phyloP scores from a whole-genome alignment of 2,329 filamentous ascomycete genomes.

The Remersonia thermophila region DNA sequence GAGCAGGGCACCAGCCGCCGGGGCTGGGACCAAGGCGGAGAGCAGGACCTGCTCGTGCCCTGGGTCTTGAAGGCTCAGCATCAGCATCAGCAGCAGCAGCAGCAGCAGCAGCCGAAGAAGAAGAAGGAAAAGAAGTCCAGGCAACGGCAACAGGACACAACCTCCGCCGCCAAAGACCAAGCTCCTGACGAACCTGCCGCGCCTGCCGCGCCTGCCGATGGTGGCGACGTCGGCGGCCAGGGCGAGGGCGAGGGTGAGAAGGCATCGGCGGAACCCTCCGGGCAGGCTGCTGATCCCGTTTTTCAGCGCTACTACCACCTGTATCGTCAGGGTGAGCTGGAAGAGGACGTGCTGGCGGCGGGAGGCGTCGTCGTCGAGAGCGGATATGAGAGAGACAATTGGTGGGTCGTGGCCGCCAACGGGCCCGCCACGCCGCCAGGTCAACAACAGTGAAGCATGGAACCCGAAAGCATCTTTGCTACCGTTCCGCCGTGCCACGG shows the following conservation, averaged over 20 bases:
- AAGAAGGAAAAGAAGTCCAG: slow-evolving; percentile 14
- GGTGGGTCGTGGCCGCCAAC: slow-evolving; percentile 63
- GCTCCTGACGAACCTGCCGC: slow-evolving; percentile 1
- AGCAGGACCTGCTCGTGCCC: slow-evolving; percentile 89
- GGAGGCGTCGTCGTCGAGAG: slow-evolving; percentile 65
- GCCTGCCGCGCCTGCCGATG: background rate
- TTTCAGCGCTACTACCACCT: slow-evolving; percentile 93
- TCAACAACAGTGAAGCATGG: slow-evolving; percentile 5
- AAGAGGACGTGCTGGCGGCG: slow-evolving; percentile 60
- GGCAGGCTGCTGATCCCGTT: slow-evolving; percentile 26
- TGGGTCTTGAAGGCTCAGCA: slow-evolving; percentile 57
- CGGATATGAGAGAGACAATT: slow-evolving; percentile 96
- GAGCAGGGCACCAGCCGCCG: slow-evolving; percentile 79
- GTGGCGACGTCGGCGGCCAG: no score
- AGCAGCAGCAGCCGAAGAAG: slow-evolving; percentile 24
- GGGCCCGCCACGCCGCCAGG: slow-evolving; percentile 4
- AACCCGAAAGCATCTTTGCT: background rate
- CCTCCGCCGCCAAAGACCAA: background rate
- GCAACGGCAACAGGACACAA: no score
- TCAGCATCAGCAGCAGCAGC: slow-evolving; percentile 12
- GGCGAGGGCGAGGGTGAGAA: no score
- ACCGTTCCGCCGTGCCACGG: no score
- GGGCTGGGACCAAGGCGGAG: slow-evolving; percentile 73
- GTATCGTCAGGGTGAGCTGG: slow-evolving; percentile 76
- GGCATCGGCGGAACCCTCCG: no score